phyloP scores from a whole-genome alignment of 2,329 filamentous ascomycete species.

The Calycina herbarum region DNA sequence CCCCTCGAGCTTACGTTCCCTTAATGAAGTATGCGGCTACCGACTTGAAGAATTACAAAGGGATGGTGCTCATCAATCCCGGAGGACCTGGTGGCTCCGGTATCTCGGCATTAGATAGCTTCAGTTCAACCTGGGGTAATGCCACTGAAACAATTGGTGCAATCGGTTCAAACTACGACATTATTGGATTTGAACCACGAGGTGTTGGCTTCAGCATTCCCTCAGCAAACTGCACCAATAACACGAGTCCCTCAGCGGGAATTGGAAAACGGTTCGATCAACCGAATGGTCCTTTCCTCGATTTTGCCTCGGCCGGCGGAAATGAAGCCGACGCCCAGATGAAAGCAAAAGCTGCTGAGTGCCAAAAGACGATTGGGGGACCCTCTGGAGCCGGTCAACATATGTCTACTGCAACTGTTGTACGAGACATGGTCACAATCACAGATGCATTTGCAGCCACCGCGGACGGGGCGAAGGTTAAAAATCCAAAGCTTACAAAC shows the following conservation, averaged over 20 bases:
- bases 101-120: conserved; percentile 11
- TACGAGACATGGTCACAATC: conserved; percentile 7
- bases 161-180: conserved; percentile 49
- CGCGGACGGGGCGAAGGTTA: background rate
- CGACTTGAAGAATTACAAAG: conserved; percentile 20
- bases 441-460: conserved; percentile 29
- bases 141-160: conserved; percentile 33
- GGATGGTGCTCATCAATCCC: conserved; percentile 23
- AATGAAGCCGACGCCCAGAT: background rate
- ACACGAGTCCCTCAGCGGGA: background rate
- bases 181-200: conserved; percentile 53
- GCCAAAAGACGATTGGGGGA: conserved; percentile 8
- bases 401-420: conserved; percentile 14
- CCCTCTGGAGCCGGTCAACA: conserved; percentile 7
- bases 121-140: conserved; percentile 37
- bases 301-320: background rate
- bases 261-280: background rate
- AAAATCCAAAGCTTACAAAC: conserved; percentile 28
- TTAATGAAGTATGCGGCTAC: conserved; percentile 21
- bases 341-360: background rate
- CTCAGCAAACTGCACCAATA: conserved; percentile 17
- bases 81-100: conserved; percentile 27
- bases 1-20: conserved; percentile 17
- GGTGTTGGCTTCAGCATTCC: conserved; percentile 36
- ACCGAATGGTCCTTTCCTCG: conserved; percentile 1